Percentiles rank a stretch among this genome's conserved stretches.
Evolutionary conservation across 192 early-diverging fungal genomes (phyloP).

Genomic region (Entomortierella chlamydospora): DNA sequence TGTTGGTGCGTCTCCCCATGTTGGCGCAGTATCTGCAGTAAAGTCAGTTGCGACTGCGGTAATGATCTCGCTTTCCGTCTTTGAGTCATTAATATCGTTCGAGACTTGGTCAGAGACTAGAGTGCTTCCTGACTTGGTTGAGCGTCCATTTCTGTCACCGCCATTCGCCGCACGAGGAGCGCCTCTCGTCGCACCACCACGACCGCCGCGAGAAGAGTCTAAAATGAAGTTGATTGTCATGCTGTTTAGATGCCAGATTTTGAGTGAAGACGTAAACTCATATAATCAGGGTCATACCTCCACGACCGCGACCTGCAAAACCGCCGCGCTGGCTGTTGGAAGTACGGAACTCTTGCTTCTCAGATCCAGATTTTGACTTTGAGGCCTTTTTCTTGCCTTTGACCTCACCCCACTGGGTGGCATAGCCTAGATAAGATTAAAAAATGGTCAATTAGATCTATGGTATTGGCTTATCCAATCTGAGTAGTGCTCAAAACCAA

Average conservation of each 20-base stretch:
- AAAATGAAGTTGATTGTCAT: background rate
- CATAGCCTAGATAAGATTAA: constrained; percentile 67
- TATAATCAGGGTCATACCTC: constrained; percentile 32
- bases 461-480: too few relatives aligned
- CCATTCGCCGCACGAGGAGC: constrained; percentile 54
- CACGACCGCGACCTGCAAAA: constrained; percentile 68
- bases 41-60: constrained; percentile 14
- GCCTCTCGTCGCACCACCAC: constrained; percentile 63
- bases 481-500: too few relatives aligned
- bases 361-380: constrained; percentile 65
- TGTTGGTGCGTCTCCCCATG: constrained; percentile 6
- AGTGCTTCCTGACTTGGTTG: constrained; percentile 11
- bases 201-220: constrained; percentile 73
- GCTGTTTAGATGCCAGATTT: background rate
- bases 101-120: constrained; percentile 6
- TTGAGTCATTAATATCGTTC: constrained; percentile 9
- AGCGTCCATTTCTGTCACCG: constrained; percentile 52
- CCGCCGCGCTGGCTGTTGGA: constrained; percentile 63
- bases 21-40: constrained; percentile 7
- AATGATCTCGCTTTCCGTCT: constrained; percentile 12
- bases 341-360: constrained; percentile 59
- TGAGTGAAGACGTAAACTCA: background rate
- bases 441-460: background rate
- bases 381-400: constrained; percentile 77
- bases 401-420: constrained; percentile 88